Base-by-base conservation (phyloP, 225 moss, liverwort and hornwort genomes). In the Marchantia polymorpha region DNA sequence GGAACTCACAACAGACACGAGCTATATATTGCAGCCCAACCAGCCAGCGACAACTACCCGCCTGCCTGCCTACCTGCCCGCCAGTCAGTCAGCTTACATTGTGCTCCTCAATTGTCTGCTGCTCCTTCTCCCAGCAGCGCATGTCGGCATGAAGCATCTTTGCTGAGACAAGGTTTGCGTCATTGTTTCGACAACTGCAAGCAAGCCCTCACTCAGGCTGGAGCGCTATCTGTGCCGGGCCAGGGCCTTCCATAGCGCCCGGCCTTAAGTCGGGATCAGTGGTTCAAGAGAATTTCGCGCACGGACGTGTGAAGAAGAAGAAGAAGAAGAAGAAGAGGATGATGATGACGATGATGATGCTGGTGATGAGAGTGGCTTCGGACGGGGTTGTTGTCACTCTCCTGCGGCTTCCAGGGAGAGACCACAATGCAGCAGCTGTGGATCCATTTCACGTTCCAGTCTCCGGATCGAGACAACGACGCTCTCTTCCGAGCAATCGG, bases 1-100 rank as follows among this genome's bases (percentile, higher is more conserved):
- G 76, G 63, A 76, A 76, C 58, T 76, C 76, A 63, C 76, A 61
- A 46, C 76, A 76, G 59, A 76, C 76, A 76, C 31, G 31, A 76
- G 25, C 63, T 76, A 76, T 76, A 22, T 63, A 76, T 17, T 76
- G 76, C 48, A 76, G 31, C 46, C 13, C 26, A 49, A 12, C 70
- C 60, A 2, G 10, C 20, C 60, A 61, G 60, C 20, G 7, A 10
- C n/a, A 8, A 19, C n/a, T n/a, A n/a, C n/a, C n/a, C n/a, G n/a
- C n/a, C n/a, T n/a, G n/a, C n/a, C n/a, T n/a, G n/a, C n/a, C n/a
- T n/a, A n/a, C n/a, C n/a, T n/a, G n/a, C n/a, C n/a, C n/a, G n/a
- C n/a, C n/a, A n/a, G n/a, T n/a, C 58, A 59, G 4, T 20, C 58
- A 59, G 3, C 15, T 4, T 7, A 9, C 58, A 20, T 16, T 8